A percentile compares a stretch with the other conserved stretches of the same genome.
These are phyloP conservation scores for Penicillium silybi DNA, from an alignment of 495 filamentous ascomycete species.

Conservation along the genomic window DNA sequence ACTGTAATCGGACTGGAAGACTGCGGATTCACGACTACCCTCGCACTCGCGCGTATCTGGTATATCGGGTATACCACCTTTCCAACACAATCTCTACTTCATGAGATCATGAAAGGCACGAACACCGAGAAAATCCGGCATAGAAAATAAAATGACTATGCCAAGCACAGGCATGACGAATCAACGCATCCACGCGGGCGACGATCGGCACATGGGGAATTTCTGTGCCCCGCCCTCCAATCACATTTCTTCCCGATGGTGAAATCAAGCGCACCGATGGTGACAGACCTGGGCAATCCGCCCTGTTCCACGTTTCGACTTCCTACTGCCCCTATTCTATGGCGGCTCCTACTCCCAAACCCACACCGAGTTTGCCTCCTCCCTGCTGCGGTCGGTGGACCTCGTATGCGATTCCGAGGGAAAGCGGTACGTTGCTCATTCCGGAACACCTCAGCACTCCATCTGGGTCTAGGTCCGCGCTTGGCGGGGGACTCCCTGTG, in stretches of 20 bases:
- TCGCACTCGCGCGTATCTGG: too few relatives aligned
- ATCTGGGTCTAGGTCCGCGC: neutral
- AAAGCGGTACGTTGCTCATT: neutral
- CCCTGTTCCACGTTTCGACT: neutral
- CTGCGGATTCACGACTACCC: neutral
- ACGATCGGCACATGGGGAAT: conserved; percentile 9
- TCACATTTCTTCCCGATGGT: conserved; percentile 7
- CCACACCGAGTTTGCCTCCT: neutral
- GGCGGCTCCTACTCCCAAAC: neutral
- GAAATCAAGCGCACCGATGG: conserved; percentile 17
- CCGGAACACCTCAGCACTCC: neutral
- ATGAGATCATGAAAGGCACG: neutral
- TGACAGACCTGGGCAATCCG: conserved; percentile 4
- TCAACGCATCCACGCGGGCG: conserved; percentile 13
- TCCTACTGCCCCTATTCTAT: neutral
- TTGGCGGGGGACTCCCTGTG: conserved; percentile 10
- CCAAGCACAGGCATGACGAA: conserved; percentile 17
- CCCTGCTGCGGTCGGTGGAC: neutral
- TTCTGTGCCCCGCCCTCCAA: neutral
- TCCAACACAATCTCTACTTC: neutral
- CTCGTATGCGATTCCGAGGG: neutral
- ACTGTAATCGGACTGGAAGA: neutral
- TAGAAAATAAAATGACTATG: conserved; percentile 9
- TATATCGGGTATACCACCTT: too few relatives aligned
- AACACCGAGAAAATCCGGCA: neutral